phyloP scores from a whole-genome alignment of 2,329 filamentous ascomycete genomes.

The Colletotrichum higginsianum region DNA sequence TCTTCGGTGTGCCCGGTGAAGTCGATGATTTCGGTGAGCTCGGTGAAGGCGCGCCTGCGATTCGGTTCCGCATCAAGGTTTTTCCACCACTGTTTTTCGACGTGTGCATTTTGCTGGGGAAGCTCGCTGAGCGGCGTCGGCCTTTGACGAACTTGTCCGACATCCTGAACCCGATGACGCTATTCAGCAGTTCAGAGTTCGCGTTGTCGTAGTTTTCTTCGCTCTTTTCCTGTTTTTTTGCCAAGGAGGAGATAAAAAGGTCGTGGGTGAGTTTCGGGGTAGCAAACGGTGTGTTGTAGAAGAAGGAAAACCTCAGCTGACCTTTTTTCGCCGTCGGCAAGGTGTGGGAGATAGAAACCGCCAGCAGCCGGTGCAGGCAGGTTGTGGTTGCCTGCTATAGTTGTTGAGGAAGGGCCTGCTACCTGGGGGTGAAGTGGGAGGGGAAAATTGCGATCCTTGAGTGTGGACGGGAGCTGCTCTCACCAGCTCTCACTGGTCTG shows the following conservation, averaged over 20 bases:
- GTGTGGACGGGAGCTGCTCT: neutral
- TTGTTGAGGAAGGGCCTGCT: neutral
- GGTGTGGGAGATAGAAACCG: neutral
- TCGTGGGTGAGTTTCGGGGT: constrained; percentile 20
- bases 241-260: neutral
- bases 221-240: too few species aligned
- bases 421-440: neutral
- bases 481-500: neutral
- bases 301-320: constrained; percentile 24
- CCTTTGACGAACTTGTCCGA: neutral
- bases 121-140: constrained; percentile 7
- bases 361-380: neutral
- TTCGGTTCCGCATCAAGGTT: constrained; percentile 30
- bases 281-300: neutral
- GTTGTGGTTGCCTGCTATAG: neutral
- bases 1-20: neutral
- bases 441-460: neutral
- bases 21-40: neutral
- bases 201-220: too few species aligned
- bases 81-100: constrained; percentile 27
- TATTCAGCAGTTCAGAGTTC: neutral
- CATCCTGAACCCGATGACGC: constrained; percentile 12
- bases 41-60: constrained; percentile 13
- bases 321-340: constrained; percentile 16
- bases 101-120: constrained; percentile 13